Evolutionary conservation across 768 basidiomycete genomes (phyloP), one percentile per base, ranked within the genome.

Genomic region (Boletus sp.): DNA sequence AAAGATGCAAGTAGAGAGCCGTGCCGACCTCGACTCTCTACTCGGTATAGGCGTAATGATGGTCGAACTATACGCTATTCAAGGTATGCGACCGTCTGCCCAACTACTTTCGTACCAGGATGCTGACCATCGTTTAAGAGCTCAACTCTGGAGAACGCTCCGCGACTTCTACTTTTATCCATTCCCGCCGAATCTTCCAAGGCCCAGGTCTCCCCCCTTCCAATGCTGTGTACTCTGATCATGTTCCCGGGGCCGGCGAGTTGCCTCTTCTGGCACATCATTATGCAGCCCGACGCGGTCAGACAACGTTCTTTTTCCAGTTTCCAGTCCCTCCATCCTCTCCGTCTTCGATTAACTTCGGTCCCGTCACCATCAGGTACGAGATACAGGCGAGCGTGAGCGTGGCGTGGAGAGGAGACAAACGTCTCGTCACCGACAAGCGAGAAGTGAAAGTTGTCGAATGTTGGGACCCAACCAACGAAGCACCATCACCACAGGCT

Each of bases 151-250:
- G 87, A 59, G 87, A 90, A 67, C 87, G 90, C 69, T 85, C 89
- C 23, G 91, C 90, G 3, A 88, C 85, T 0, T 87, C 85, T 27
- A 86, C 83, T 0, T 93, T 92, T 62, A 68, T 91, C 30, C 86
- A 88, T 58, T 80, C 76, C 52, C 78, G 82, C 29, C 79, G 87
- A 32, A 66, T 89, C 7, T 93, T 91, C 64, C 90, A 93, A 70
- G 90, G 90, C 3, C 87, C 87, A 3, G 84, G 83, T 17, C 74
- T 92, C 7, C 91, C 90, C 0, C 88, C 89, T 8, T 92, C 90
- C 11, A 93, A 93, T 65, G 87, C 91, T 2, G 89, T 93, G 0
- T 77, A 85, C 51, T 77, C 82, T 1, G 78, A 85, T 65, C 39
- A 67, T 51, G 7, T 45, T 43, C 79, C 84, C 2, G 64, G 72